Conservation (phyloP, 2,329 filamentous ascomycete genomes). For the Botrytis hyacinthi region DNA sequence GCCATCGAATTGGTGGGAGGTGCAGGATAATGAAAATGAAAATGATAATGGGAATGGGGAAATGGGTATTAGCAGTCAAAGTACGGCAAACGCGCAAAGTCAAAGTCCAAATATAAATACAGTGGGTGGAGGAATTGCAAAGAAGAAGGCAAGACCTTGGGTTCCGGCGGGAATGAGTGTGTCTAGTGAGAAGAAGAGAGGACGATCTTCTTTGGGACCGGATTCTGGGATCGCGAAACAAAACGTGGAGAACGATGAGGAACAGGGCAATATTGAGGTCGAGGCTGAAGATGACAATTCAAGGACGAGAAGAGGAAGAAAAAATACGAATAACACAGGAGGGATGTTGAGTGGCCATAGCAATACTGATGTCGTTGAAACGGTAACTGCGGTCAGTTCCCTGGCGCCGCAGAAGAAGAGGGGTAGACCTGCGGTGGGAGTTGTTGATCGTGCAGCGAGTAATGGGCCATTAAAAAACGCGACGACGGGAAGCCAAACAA, state of each 20-base stretch:
- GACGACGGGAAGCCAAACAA: background rate
- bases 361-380: background rate
- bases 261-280: background rate
- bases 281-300: background rate
- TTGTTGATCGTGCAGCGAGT: background rate
- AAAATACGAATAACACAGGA: background rate
- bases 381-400: constrained; percentile 5
- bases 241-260: background rate
- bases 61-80: background rate
- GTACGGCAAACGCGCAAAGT: background rate
- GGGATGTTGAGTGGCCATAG: background rate
- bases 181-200: background rate
- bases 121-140: background rate
- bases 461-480: background rate
- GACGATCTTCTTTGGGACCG: background rate
- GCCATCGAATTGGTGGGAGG: constrained; percentile 36
- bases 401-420: constrained; percentile 10
- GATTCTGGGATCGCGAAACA: background rate
- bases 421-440: background rate
- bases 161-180: background rate
- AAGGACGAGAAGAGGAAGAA: background rate
- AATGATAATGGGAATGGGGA: background rate
- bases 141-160: constrained; percentile 4
- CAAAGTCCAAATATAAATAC: constrained; percentile 19
- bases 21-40: background rate